Base-by-base conservation (phyloP, 2,329 filamentous ascomycete genomes). In the Pseudocercospora vitis region DNA sequence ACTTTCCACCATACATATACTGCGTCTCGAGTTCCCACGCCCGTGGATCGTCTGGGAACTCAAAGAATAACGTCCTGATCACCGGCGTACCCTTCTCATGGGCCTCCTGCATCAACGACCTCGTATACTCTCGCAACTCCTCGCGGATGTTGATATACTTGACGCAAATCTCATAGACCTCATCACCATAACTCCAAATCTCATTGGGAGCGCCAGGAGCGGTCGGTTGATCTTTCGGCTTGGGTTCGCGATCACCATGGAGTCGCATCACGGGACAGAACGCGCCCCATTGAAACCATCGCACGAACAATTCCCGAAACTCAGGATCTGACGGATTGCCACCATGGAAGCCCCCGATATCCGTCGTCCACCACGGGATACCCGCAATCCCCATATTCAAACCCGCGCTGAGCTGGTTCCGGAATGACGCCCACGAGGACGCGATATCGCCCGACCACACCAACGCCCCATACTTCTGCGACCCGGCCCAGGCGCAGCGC, bases 371-470 rank as follows among this genome's bases (percentile, higher is more conserved):
- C 83, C 83, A 86, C 0, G 82, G 78, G 7, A 87, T 75, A 0
- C 84, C 84, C 0, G 82, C 75, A 3, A 87, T 45, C 0, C 82
- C 84, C 80, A 86, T 85, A 63, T 85, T 84, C 16, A 87, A 70
- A 0, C 84, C 84, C 0, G 84, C 84, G 0, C 81, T 75, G 2
- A 87, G 71, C 65, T 87, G 83, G 53, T 81, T 77, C 3, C 80
- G 76, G 44, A 86, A 74, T 21, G 76, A 81, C 2, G 67, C 68
- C 84, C 84, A 87, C 0, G 80, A 83, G 0, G 78, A 82, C 0
- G 83, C 84, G 53, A 87, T 84, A 62, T 87, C 85, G 11, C 84
- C 84, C 47, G 77, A 81, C 85, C 85, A 87, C 1, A 87, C 81
- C 0, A 87, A 73, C 0, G 84, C 81, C 1, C 84, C 84, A 61